Conservation (phyloP, 305 asterid species). For the Petunia hybrid region DNA sequence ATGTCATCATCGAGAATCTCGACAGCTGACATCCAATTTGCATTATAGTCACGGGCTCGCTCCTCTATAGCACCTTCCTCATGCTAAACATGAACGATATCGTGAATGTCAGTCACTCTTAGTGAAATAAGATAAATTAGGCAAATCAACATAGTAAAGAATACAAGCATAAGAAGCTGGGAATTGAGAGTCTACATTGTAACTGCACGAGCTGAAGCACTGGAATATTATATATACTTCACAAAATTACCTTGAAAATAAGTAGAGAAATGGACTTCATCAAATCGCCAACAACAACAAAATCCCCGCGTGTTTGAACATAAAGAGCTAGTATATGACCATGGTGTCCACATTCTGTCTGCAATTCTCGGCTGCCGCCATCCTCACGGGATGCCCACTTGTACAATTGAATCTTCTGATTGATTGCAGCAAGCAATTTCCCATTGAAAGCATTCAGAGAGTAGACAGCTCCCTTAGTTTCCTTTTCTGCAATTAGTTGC, state of each 20-base stretch:
- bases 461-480: slow-evolving; percentile 96
- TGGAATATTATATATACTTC: not conserved
- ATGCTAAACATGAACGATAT: slow-evolving; percentile 52
- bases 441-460: slow-evolving; percentile 95
- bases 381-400: slow-evolving; percentile 97
- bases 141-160: not conserved
- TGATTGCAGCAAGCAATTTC: slow-evolving; percentile 94
- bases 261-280: slow-evolving; percentile 96
- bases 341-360: slow-evolving; percentile 98
- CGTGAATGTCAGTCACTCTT: slow-evolving; percentile 15
- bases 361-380: slow-evolving; percentile 89
- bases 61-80: slow-evolving; percentile 99
- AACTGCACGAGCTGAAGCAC: not conserved
- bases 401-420: slow-evolving; percentile 96
- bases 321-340: slow-evolving; percentile 99
- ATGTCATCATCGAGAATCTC: slow-evolving; percentile 96
- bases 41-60: slow-evolving; percentile 98
- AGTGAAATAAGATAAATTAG: slow-evolving; percentile 2
- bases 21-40: slow-evolving; percentile 98
- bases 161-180: not conserved
- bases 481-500: slow-evolving; percentile 83
- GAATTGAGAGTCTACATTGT: not conserved
- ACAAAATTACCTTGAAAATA: slow-evolving; percentile 79
- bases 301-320: slow-evolving; percentile 98
- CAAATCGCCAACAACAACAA: slow-evolving; percentile 96